These are phyloP conservation scores for Lathyrus oleraceus DNA, from an alignment of 306 rosid genomes.

Conservation along the genomic window DNA sequence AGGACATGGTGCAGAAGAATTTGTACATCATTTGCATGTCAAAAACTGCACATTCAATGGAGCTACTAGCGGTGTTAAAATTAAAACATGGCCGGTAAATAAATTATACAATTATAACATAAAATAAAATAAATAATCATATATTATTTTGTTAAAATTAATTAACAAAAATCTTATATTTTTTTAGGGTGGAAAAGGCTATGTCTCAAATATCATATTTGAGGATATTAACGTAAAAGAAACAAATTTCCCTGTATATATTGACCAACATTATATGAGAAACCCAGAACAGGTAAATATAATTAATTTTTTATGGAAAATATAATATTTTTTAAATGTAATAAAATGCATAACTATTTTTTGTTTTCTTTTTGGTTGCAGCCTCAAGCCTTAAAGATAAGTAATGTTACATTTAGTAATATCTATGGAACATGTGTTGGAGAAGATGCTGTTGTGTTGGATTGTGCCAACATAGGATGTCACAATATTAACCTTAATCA, in stretches of 20 bases:
- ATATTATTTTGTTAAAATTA: neutral
- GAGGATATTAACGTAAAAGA: conserved; percentile 10
- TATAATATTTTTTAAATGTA: too few species aligned
- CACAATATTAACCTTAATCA: conserved; percentile 6
- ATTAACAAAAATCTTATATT: neutral
- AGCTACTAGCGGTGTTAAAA: conserved; percentile 34
- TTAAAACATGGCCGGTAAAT: conserved; percentile 55
- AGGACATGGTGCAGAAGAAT: neutral
- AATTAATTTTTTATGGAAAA: neutral
- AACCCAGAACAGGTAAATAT: conserved; percentile 16
- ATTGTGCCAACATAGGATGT: conserved; percentile 43
- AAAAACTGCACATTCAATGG: conserved; percentile 40
- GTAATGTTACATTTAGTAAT: conserved; percentile 10
- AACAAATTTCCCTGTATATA: conserved; percentile 15
- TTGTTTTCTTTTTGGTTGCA: conserved; percentile 4
- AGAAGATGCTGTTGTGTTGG: conserved; percentile 31
- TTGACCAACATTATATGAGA: conserved; percentile 40
- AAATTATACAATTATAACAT: neutral
- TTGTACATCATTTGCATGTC: conserved; percentile 35
- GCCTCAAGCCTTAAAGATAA: conserved; percentile 31
- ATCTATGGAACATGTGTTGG: conserved; percentile 35
- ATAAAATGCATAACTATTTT: neutral
- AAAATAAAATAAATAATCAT: neutral
- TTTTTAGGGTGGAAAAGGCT: conserved; percentile 42
- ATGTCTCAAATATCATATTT: conserved; percentile 4